Evolutionary conservation across 345 rosid genomes (phyloP).

Genomic region (Salix arbutifolia): DNA sequence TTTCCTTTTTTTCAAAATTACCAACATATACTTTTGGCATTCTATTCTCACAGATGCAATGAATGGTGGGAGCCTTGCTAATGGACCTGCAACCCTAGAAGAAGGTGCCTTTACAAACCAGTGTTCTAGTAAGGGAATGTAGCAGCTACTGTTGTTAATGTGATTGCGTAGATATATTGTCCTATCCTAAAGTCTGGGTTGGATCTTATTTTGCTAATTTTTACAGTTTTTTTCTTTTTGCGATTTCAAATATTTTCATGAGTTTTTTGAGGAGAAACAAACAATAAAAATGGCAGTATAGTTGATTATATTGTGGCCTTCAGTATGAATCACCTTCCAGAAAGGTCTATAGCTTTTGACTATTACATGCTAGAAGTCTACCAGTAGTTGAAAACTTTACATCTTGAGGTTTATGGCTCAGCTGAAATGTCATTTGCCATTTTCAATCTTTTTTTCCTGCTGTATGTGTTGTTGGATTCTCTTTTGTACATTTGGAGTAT

Average conservation of each 20-base stretch:
- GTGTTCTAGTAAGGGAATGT: constrained; percentile 23
- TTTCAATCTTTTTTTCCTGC: too few relatives aligned
- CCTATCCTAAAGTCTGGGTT: neutral
- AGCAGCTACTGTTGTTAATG: neutral
- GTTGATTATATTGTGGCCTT: neutral
- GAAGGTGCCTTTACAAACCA: constrained; percentile 22
- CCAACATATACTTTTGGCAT: neutral
- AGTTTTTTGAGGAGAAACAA: neutral
- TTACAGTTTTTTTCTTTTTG: neutral
- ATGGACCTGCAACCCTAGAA: constrained; percentile 30
- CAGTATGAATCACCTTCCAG: neutral
- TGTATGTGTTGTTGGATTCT: neutral
- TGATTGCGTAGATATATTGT: too few relatives aligned
- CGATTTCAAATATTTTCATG: neutral
- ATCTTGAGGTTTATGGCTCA: neutral
- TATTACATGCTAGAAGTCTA: neutral
- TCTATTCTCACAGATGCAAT: constrained; percentile 20
- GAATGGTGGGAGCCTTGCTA: constrained; percentile 25
- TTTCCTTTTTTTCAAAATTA: neutral
- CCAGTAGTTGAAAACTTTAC: neutral
- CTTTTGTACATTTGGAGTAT: neutral
- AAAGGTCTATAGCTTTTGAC: constrained; percentile 4
- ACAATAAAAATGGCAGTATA: neutral
- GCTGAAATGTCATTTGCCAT: neutral
- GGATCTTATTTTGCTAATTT: neutral